phyloP scores from a whole-genome alignment of 306 rosid species.

The Acacia confusa region DNA sequence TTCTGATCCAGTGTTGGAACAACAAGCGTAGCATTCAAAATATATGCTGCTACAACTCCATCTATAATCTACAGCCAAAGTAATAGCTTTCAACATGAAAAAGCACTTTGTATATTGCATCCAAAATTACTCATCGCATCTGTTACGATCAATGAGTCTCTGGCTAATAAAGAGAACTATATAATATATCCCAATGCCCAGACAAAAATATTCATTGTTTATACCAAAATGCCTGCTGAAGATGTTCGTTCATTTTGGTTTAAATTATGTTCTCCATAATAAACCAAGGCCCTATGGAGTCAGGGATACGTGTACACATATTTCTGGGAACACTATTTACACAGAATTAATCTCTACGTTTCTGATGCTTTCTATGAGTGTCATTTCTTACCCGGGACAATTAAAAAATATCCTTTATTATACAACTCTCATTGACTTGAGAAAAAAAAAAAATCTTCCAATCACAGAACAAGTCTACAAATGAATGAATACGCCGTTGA shows the following conservation, averaged over 20 bases:
- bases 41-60: slow-evolving; percentile 90
- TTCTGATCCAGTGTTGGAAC: slow-evolving; percentile 87
- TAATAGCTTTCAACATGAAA: background rate
- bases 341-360: background rate
- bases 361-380: background rate
- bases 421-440: background rate
- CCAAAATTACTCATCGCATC: background rate
- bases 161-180: background rate
- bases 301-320: background rate
- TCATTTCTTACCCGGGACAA: background rate
- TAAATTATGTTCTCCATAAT: background rate
- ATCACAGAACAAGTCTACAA: background rate
- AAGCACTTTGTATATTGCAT: background rate
- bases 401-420: background rate
- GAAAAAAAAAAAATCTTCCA: slow-evolving; percentile 13
- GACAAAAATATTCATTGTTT: background rate
- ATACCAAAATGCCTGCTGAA: background rate
- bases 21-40: slow-evolving; percentile 88
- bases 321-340: background rate
- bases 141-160: background rate
- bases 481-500: background rate
- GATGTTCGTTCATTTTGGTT: background rate
- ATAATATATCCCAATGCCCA: background rate
- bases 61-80: slow-evolving; percentile 65
- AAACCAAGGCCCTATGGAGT: background rate